Evolutionary conservation across 1,139 yeast species (phyloP), one percentile per base, ranked within the genome.

Genomic region (Pichiaceae sp.): DNA sequence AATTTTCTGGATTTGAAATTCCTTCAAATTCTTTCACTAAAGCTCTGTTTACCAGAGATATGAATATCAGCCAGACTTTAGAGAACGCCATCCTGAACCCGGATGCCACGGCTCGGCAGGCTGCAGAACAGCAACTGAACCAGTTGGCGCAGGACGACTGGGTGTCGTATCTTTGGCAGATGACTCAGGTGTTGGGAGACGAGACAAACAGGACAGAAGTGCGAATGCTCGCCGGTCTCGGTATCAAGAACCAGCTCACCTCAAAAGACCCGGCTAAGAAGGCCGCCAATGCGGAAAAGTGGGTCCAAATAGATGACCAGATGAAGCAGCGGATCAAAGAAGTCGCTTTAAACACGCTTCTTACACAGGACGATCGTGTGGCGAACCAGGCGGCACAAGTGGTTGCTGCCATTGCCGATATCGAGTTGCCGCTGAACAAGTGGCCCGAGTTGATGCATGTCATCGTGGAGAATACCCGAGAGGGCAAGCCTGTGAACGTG

Each of bases 381-480:
- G 95, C 95, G 20, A 76, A 79, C 42, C 74, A 95, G 17, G 81
- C 93, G 23, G 96, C 98, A 17, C 97, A 91, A 64, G 70, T 91
- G 49, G 91, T 91, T 42, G 95, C 97, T 21, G 95, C 97, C 8
- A 84, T 91, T 50, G 98, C 97, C 14, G 93, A 83, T 46, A 85
- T 91, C 42, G 98, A 91, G 59, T 70, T 91, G 46, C 97, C 97
- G 33, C 66, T 80, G 45, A 72, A 72, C 46, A 85, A 81, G 54
- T 91, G 98, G 98, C 81, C 83, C 17, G 89, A 82, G 41, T 69
- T 91, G 54, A 84, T 91, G 63, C 75, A 79, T 38, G 71, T 74
- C 33, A 81, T 91, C 54, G 91, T 91, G 37, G 85, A 81, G 45
- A 85, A 87, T 59, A 91, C 97, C 32, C 77, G 77, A 51, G 67